These are phyloP conservation scores for Boletus rubropictus DNA, from an alignment of 768 basidiomycete genomes.

Conservation along the genomic window DNA sequence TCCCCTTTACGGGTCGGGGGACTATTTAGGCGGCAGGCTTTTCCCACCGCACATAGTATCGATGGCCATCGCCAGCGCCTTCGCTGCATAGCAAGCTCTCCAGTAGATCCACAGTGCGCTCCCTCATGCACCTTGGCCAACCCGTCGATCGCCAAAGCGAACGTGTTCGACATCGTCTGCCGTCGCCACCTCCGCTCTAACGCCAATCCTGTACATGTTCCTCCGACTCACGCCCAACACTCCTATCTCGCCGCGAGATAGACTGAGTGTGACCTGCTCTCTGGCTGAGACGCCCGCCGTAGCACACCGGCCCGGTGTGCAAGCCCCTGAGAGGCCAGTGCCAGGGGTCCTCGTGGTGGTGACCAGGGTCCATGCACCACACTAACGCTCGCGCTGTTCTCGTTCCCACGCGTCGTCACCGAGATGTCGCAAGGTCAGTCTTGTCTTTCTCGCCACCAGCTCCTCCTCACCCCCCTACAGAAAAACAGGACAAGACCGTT, in stretches of 20 bases:
- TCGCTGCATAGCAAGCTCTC: background rate
- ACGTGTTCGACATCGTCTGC: background rate
- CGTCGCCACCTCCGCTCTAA: conserved; percentile 26
- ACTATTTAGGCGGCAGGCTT: conserved; percentile 18
- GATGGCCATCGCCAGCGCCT: background rate
- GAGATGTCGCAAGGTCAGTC: conserved; percentile 28
- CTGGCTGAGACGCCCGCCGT: too few species aligned
- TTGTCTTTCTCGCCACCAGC: background rate
- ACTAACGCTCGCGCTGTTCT: background rate
- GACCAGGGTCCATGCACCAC: conserved; percentile 10
- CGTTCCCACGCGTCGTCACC: background rate
- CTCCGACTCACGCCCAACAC: too few species aligned
- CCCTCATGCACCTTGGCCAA: background rate
- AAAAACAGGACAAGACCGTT: conserved; percentile 35
- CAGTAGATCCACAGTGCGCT: background rate
- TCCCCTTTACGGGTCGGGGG: conserved; percentile 23
- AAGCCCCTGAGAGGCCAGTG: background rate
- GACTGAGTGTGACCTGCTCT: too few species aligned
- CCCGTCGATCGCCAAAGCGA: background rate
- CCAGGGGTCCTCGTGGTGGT: conserved; percentile 18
- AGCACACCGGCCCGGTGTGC: background rate
- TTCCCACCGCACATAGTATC: conserved; percentile 20
- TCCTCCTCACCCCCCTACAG: conserved; percentile 17
- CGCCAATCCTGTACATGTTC: conserved; percentile 10
- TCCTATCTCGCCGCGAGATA: too few species aligned